Percentiles rank a stretch among this genome's conserved stretches.
Conservation (phyloP, 129 eudicot species). For the Mikania micrantha region DNA sequence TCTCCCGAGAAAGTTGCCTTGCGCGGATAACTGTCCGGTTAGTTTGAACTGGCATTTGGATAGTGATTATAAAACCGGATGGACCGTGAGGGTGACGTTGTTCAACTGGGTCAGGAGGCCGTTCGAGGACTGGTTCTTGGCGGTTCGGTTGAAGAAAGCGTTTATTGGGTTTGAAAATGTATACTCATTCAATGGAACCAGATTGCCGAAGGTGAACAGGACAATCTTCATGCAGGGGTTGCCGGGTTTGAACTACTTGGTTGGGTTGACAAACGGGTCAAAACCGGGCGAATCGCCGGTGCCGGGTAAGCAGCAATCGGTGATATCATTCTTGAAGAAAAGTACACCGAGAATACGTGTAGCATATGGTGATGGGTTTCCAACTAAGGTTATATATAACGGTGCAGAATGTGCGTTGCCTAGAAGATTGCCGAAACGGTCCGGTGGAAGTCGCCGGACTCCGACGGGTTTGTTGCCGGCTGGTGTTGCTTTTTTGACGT, state of each 20-base stretch:
- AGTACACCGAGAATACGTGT: conserved; percentile 36
- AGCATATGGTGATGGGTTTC: conserved; percentile 64
- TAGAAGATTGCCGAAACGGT: conserved; percentile 37
- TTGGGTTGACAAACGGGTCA: conserved; percentile 48
- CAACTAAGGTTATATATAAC: conserved; percentile 56
- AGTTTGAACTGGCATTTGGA: conserved; percentile 77
- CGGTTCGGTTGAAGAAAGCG: conserved; percentile 42
- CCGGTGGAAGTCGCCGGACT: conserved; percentile 21
- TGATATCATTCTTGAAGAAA: conserved; percentile 56
- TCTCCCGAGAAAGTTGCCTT: conserved; percentile 46
- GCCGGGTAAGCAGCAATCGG: conserved; percentile 89
- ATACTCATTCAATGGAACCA: conserved; percentile 63
- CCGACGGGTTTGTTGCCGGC: conserved; percentile 16
- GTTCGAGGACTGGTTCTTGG: conserved; percentile 66
- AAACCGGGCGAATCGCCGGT: conserved; percentile 49
- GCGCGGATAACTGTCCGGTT: conserved; percentile 75
- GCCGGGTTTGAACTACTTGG: conserved; percentile 48
- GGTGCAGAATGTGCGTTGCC: conserved; percentile 94
- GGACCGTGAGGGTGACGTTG: conserved; percentile 73
- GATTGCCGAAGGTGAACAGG: conserved; percentile 23
- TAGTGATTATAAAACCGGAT: conserved; percentile 59
- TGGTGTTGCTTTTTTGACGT: conserved; percentile 25
- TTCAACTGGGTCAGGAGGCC: conserved; percentile 56
- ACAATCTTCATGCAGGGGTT: conserved; percentile 59
- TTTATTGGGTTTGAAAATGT: conserved; percentile 51